Evolutionary conservation across 2,329 filamentous ascomycete species (phyloP).

Genomic region (Ophiostoma ulmi): DNA sequence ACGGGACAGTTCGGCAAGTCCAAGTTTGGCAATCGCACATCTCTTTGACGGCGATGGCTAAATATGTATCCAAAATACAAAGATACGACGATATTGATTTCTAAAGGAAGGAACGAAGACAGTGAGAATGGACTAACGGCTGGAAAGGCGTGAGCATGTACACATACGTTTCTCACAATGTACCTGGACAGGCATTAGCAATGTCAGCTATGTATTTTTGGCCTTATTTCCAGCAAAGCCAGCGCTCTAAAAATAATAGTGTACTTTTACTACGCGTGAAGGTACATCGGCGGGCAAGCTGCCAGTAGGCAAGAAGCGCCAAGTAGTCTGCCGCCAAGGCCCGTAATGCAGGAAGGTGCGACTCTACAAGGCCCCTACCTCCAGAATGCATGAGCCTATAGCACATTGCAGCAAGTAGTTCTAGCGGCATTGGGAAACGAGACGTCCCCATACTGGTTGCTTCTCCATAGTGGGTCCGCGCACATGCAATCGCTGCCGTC

Average conservation of each 20-base stretch:
- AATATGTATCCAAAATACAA: neutral
- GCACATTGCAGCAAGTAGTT: neutral
- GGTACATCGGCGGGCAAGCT: neutral
- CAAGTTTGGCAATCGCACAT: slow-evolving; percentile 17
- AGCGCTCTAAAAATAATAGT: neutral
- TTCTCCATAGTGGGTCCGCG: neutral
- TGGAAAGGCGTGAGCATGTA: neutral
- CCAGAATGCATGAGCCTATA: neutral
- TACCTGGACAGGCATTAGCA: neutral
- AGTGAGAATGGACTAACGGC: neutral
- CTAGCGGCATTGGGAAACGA: neutral
- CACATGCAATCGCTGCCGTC: neutral
- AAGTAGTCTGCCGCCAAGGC: slow-evolving; percentile 17
- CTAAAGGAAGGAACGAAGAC: neutral
- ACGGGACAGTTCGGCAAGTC: slow-evolving; percentile 21
- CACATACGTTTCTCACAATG: neutral
- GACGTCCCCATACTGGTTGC: neutral
- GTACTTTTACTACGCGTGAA: neutral
- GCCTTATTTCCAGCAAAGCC: neutral
- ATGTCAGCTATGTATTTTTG: neutral
- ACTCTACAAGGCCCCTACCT: slow-evolving; percentile 20
- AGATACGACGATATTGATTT: neutral
- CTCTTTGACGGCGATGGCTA: neutral
- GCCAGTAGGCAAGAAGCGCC: neutral
- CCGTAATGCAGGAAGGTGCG: slow-evolving; percentile 16